Evolutionary conservation across 2,329 filamentous ascomycete genomes (phyloP).

Genomic region (Triangularia setosa): DNA sequence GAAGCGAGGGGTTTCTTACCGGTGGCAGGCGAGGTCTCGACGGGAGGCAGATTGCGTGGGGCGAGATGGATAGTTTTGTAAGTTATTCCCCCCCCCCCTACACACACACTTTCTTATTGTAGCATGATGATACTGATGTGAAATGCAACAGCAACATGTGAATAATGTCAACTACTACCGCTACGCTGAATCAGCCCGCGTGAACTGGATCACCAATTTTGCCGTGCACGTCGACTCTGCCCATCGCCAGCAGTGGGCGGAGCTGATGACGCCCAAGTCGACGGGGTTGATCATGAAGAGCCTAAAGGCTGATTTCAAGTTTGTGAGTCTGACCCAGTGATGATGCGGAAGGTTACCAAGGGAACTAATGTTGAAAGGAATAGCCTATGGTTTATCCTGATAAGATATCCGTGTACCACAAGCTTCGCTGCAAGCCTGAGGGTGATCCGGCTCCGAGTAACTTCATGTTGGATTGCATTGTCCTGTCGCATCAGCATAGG

Average conservation of each 20-base stretch:
- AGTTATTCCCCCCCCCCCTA: slow-evolving; percentile 14
- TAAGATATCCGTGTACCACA: slow-evolving; percentile 78
- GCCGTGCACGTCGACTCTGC: slow-evolving; percentile 58
- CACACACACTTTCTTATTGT: too few species aligned
- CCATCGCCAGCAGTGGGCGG: slow-evolving; percentile 61
- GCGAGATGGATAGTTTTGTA: slow-evolving; percentile 68
- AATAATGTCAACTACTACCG: slow-evolving; percentile 83
- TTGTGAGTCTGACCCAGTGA: slow-evolving; percentile 58
- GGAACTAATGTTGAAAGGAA: too few species aligned
- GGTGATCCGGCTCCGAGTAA: slow-evolving; percentile 41
- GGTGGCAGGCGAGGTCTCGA: slow-evolving; percentile 58
- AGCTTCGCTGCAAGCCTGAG: slow-evolving; percentile 54
- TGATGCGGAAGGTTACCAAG: too few species aligned
- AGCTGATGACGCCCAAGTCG: slow-evolving; percentile 62
- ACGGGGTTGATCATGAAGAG: slow-evolving; percentile 74
- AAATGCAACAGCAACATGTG: slow-evolving; percentile 62
- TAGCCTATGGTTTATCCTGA: slow-evolving; percentile 84
- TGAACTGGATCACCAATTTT: slow-evolving; percentile 74
- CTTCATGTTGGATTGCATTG: slow-evolving; percentile 57
- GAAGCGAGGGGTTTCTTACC: slow-evolving; percentile 72
- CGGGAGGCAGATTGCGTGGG: slow-evolving; percentile 70
- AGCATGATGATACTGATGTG: slow-evolving; percentile 19
- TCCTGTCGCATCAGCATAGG: slow-evolving; percentile 72
- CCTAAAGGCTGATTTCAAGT: slow-evolving; percentile 82
- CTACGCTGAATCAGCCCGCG: slow-evolving; percentile 76